phyloP scores from a whole-genome alignment of 2,329 filamentous ascomycete species.

The Stagonosporopsis rhizophila region DNA sequence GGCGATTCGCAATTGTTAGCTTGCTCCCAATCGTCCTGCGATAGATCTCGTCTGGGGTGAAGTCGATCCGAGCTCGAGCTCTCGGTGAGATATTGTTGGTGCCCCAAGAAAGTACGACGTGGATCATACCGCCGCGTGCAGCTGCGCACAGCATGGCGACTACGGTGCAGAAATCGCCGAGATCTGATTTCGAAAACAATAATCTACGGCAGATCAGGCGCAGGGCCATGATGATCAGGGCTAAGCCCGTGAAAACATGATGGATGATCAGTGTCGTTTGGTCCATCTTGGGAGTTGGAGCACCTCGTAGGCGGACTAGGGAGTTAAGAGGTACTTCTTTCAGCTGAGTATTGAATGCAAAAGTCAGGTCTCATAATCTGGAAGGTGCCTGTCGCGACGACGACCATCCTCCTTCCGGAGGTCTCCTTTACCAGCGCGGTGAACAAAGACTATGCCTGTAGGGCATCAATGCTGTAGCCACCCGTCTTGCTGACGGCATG shows the following conservation, averaged over 20 bases:
- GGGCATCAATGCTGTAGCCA: background rate
- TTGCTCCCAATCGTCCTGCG: slow-evolving; percentile 3
- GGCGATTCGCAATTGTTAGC: background rate
- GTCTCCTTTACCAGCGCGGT: background rate
- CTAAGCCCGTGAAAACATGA: background rate
- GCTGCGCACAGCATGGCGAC: slow-evolving; percentile 2
- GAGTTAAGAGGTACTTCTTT: background rate
- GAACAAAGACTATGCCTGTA: background rate
- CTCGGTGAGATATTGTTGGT: background rate
- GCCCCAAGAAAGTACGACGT: background rate
- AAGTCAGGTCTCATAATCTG: background rate
- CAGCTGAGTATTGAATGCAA: background rate
- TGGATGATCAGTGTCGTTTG: background rate
- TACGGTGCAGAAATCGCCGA: slow-evolving; percentile 2
- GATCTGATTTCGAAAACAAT: background rate
- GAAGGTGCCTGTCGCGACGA: background rate
- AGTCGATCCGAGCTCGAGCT: background rate
- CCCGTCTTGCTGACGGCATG: background rate
- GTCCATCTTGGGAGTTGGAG: background rate
- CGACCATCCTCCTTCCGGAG: background rate
- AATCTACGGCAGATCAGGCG: background rate
- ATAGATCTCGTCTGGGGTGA: slow-evolving; percentile 1
- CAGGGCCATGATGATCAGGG: background rate
- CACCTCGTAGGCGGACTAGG: background rate
- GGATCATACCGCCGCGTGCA: slow-evolving; percentile 6